phyloP scores from a whole-genome alignment of 1,284 basidiomycete genomes.

The Leccinum cinnamomeum region DNA sequence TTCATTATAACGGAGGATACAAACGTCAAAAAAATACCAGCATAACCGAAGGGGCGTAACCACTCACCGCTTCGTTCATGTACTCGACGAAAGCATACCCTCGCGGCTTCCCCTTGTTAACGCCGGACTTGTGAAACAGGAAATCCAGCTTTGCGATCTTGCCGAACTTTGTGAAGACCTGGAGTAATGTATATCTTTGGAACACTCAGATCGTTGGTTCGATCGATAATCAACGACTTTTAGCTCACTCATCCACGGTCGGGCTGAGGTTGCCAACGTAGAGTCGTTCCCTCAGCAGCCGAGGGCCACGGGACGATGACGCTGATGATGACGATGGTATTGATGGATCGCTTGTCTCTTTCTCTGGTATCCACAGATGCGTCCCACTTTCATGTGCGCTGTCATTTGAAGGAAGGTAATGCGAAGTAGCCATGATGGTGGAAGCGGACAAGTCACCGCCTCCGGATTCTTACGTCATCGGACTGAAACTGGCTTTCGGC shows the following conservation, averaged over 20 bases:
- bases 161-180: conserved; percentile 89
- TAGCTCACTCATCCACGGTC: conserved; percentile 83
- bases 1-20: conserved; percentile 53
- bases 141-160: conserved; percentile 92
- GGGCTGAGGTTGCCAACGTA: conserved; percentile 92
- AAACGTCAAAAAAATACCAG: conserved; percentile 29
- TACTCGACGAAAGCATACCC: conserved; percentile 97
- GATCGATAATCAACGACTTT: conserved; percentile 5
- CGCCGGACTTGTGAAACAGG: conserved; percentile 91
- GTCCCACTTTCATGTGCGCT: conserved; percentile 12
- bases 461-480: conserved; percentile 17
- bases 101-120: conserved; percentile 86
- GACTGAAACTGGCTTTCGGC: not conserved
- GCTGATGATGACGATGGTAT: conserved; percentile 4
- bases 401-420: conserved; percentile 2
- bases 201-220: conserved; percentile 14
- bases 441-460: not conserved
- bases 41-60: conserved; percentile 23
- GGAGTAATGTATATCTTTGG: conserved; percentile 78
- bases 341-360: conserved; percentile 24
- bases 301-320: conserved; percentile 30
- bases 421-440: conserved; percentile 14
- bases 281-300: conserved; percentile 64
- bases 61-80: conserved; percentile 73
- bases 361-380: conserved; percentile 36